Percentiles rank a stretch among this genome's conserved stretches.
Evolutionary conservation across 116 monocot species (phyloP).

Genomic region (Zostera marina): DNA sequence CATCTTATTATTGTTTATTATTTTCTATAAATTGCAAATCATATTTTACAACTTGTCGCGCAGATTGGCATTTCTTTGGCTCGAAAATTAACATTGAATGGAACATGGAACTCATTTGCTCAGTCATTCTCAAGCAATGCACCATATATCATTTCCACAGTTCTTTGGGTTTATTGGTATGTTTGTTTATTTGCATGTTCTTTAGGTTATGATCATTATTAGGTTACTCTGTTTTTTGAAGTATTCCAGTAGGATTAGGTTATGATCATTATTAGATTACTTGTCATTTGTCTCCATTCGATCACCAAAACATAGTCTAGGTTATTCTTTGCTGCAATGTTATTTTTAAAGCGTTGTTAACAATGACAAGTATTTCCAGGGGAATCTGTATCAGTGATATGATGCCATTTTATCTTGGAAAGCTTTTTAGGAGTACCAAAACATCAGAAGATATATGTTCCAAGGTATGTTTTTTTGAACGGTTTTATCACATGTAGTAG

Average conservation of each 20-base stretch:
- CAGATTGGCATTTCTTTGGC: slow-evolving; percentile 79
- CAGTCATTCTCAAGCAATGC: slow-evolving; percentile 58
- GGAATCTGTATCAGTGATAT: slow-evolving; percentile 94
- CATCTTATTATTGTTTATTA: slow-evolving; percentile 1
- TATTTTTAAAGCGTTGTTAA: neutral
- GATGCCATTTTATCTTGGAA: slow-evolving; percentile 79
- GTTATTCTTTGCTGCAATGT: too few relatives aligned
- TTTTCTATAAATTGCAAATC: neutral
- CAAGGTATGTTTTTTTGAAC: slow-evolving; percentile 27
- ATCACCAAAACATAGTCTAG: too few relatives aligned
- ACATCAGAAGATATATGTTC: slow-evolving; percentile 59
- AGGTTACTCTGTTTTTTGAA: too few relatives aligned
- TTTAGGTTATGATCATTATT: neutral
- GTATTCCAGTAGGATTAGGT: neutral
- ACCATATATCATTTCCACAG: slow-evolving; percentile 53
- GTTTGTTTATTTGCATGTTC: neutral
- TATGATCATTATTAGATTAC: neutral
- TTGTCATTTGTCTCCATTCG: too few relatives aligned
- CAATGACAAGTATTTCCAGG: slow-evolving; percentile 24
- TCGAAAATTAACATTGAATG: slow-evolving; percentile 47
- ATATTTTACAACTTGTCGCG: slow-evolving; percentile 4
- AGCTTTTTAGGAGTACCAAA: slow-evolving; percentile 50
- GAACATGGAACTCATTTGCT: slow-evolving; percentile 50
- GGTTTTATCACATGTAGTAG: too few relatives aligned
- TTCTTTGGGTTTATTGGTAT: slow-evolving; percentile 87